Percentiles rank a stretch among this genome's conserved stretches.
phyloP scores from a whole-genome alignment of 257 asterid genomes.

The Vinca minor region DNA sequence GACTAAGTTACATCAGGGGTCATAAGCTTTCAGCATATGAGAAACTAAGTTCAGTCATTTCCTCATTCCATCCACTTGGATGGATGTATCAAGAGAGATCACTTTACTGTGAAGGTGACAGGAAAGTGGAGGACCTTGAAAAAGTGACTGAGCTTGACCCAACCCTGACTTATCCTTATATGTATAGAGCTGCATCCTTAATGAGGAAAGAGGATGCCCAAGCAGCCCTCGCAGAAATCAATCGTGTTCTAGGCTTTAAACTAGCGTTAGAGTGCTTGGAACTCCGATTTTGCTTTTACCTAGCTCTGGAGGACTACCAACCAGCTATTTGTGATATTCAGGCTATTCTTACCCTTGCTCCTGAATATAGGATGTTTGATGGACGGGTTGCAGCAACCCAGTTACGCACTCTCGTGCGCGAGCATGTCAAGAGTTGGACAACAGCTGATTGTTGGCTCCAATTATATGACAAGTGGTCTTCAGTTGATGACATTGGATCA shows the following conservation, averaged over 20 bases:
- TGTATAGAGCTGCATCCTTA: slow-evolving; percentile 88
- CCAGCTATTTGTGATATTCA: slow-evolving; percentile 88
- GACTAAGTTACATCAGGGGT: slow-evolving; percentile 53
- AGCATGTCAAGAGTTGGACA: slow-evolving; percentile 92
- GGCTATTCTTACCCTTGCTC: slow-evolving; percentile 82
- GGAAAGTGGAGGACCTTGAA: slow-evolving; percentile 54
- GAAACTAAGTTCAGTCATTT: slow-evolving; percentile 56
- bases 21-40: slow-evolving; percentile 41
- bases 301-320: slow-evolving; percentile 74
- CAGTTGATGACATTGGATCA: slow-evolving; percentile 94
- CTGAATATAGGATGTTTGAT: slow-evolving; percentile 76
- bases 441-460: slow-evolving; percentile 98
- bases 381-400: slow-evolving; percentile 83
- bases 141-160: slow-evolving; percentile 88
- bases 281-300: slow-evolving; percentile 81
- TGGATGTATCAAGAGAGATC: slow-evolving; percentile 99
- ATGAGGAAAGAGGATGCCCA: slow-evolving; percentile 74
- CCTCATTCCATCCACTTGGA: slow-evolving; percentile 63
- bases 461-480: slow-evolving; percentile 90
- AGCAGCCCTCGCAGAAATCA: slow-evolving; percentile 80
- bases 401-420: slow-evolving; percentile 73
- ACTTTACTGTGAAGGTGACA: slow-evolving; percentile 59
- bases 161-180: slow-evolving; percentile 89
- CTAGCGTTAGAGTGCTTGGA: slow-evolving; percentile 93
- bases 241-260: slow-evolving; percentile 82